These are phyloP conservation scores for Curvularia verruculosa DNA, from an alignment of 2,329 filamentous ascomycete species.

Conservation along the genomic window DNA sequence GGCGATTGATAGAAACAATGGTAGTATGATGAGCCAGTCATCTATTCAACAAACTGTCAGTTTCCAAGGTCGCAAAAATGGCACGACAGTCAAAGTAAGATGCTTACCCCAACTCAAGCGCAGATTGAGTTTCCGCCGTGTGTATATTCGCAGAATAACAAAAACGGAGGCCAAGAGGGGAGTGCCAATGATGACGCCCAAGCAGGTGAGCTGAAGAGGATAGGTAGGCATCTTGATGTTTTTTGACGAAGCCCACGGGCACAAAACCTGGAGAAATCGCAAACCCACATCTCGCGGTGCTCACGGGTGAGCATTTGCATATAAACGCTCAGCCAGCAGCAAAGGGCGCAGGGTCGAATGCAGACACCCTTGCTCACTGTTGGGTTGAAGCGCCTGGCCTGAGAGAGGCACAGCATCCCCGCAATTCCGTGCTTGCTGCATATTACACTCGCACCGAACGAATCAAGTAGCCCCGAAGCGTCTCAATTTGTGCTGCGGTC, in stretches of 20 bases:
- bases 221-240: slow-evolving; percentile 42
- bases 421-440: slow-evolving; percentile 21
- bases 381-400: slow-evolving; percentile 5
- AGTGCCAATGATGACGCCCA: slow-evolving; percentile 46
- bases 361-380: slow-evolving; percentile 21
- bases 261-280: slow-evolving; percentile 29
- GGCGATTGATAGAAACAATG: slow-evolving; percentile 45
- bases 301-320: slow-evolving; percentile 38
- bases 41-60: slow-evolving; percentile 35
- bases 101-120: slow-evolving; percentile 45
- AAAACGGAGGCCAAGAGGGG: slow-evolving; percentile 43
- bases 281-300: slow-evolving; percentile 37
- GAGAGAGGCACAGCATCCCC: slow-evolving; percentile 26
- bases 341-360: slow-evolving; percentile 12
- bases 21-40: slow-evolving; percentile 49
- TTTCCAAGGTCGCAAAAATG: neutral
- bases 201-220: slow-evolving; percentile 47
- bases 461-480: slow-evolving; percentile 19
- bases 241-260: slow-evolving; percentile 33
- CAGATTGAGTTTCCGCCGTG: slow-evolving; percentile 46
- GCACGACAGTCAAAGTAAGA: slow-evolving; percentile 5
- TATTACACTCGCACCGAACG: slow-evolving; percentile 27
- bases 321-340: slow-evolving; percentile 22
- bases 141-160: slow-evolving; percentile 46
- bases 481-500: slow-evolving; percentile 22